Evolutionary conservation across 148 eudicot genomes (phyloP).

Genomic region (Polygonum aviculare): DNA sequence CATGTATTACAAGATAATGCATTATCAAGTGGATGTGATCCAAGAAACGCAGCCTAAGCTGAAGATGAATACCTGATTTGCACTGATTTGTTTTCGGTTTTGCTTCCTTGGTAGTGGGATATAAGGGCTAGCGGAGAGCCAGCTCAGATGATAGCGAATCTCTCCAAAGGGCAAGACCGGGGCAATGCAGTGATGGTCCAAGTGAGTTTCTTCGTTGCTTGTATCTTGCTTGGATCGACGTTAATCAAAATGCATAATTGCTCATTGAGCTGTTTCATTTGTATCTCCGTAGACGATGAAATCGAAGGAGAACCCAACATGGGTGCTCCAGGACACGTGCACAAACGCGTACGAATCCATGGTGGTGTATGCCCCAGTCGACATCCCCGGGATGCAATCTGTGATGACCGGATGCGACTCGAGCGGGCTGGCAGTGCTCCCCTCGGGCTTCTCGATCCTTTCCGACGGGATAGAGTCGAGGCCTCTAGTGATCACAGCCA

Average conservation of each 20-base stretch:
- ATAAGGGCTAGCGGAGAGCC: constrained; percentile 51
- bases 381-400: constrained; percentile 56
- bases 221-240: background rate
- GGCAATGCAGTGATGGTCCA: constrained; percentile 73
- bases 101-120: constrained; percentile 59
- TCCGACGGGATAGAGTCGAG: constrained; percentile 82
- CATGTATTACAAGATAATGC: no score
- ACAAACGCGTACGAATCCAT: constrained; percentile 67
- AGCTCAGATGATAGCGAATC: constrained; percentile 54
- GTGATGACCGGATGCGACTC: constrained; percentile 94
- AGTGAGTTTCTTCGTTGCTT: constrained; percentile 31
- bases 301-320: constrained; percentile 43
- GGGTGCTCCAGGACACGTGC: constrained; percentile 83
- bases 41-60: background rate
- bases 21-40: no score
- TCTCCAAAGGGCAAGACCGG: constrained; percentile 81
- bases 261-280: background rate
- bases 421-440: constrained; percentile 50
- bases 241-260: background rate
- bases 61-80: background rate
- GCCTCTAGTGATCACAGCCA: constrained; percentile 66
- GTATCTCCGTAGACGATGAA: constrained; percentile 44
- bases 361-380: constrained; percentile 72
- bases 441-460: constrained; percentile 85
- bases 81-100: background rate